Conservation (phyloP, 176 grass and related monocot species). For the Urochloa ruziziensis region DNA sequence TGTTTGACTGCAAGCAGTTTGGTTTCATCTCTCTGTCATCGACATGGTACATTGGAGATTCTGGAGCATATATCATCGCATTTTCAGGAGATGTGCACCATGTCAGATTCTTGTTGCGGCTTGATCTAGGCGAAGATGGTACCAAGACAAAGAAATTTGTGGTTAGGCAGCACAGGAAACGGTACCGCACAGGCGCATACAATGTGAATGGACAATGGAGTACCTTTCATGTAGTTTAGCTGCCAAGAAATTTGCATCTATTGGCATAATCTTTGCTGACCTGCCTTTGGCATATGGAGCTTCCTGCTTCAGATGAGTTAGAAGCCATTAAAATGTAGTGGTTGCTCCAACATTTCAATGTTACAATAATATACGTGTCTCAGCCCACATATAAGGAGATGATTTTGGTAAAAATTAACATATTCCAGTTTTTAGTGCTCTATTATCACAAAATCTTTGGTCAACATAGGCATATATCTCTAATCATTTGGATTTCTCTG, state of each 20-base stretch:
- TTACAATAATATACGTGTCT: not conserved
- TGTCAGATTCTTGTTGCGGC: slow-evolving; percentile 58
- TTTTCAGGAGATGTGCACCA: slow-evolving; percentile 56
- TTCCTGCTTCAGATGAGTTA: slow-evolving; percentile 39
- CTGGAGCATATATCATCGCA: slow-evolving; percentile 55
- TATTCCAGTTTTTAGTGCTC: not conserved
- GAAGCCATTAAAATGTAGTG: slow-evolving; percentile 7
- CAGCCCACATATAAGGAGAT: not conserved
- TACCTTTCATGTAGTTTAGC: slow-evolving; percentile 76
- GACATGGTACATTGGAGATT: slow-evolving; percentile 43
- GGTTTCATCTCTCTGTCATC: slow-evolving; percentile 30
- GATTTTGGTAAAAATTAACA: not conserved
- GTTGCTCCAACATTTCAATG: not conserved
- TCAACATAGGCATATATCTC: not conserved
- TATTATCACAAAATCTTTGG: not conserved
- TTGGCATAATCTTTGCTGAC: slow-evolving; percentile 59
- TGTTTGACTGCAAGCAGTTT: slow-evolving; percentile 54
- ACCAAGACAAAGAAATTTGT: slow-evolving; percentile 11
- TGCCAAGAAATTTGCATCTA: slow-evolving; percentile 59
- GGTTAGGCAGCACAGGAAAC: slow-evolving; percentile 1
- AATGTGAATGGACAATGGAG: slow-evolving; percentile 18
- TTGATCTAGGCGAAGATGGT: slow-evolving; percentile 30
- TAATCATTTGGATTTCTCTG: not conserved
- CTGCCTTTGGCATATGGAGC: slow-evolving; percentile 42
- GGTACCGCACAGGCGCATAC: slow-evolving; percentile 2